Conservation (phyloP, 345 rosid species). For the Pelargonium nanum region DNA sequence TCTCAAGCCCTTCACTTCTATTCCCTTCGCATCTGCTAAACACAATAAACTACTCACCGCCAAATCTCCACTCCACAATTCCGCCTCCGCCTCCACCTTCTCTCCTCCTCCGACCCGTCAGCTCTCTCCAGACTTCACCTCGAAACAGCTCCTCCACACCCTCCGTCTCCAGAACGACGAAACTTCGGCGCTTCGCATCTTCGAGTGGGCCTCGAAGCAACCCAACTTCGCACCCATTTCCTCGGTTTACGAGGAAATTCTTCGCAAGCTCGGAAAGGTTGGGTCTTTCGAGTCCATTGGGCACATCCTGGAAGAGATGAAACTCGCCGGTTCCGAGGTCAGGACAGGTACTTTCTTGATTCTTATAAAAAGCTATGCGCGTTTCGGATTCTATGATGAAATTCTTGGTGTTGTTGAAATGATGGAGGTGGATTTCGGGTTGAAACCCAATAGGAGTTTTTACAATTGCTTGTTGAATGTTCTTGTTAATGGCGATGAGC, state of each 20-base stretch:
- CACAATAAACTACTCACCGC: slow-evolving; percentile 18
- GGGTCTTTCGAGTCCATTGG: slow-evolving; percentile 66
- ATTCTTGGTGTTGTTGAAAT: slow-evolving; percentile 34
- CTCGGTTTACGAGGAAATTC: slow-evolving; percentile 53
- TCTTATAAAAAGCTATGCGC: slow-evolving; percentile 49
- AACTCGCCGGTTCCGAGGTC: slow-evolving; percentile 34
- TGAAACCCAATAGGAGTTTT: slow-evolving; percentile 43
- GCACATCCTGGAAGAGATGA: slow-evolving; percentile 43
- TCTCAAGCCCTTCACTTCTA: slow-evolving; percentile 39
- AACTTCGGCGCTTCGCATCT: slow-evolving; percentile 55
- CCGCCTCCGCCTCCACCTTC: slow-evolving; percentile 15
- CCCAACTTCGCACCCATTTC: slow-evolving; percentile 52
- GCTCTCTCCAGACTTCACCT: slow-evolving; percentile 44
- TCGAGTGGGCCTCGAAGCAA: slow-evolving; percentile 58
- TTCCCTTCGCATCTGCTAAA: slow-evolving; percentile 14
- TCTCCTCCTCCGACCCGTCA: slow-evolving; percentile 14
- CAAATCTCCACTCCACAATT: slow-evolving; percentile 21
- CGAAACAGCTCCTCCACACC: slow-evolving; percentile 59
- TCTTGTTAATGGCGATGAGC: slow-evolving; percentile 65
- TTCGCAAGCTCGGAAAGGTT: slow-evolving; percentile 48
- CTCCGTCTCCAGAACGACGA: slow-evolving; percentile 65
- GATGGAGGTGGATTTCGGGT: slow-evolving; percentile 53
- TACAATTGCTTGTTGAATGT: slow-evolving; percentile 67
- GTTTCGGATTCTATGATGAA: slow-evolving; percentile 48
- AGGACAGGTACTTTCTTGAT: slow-evolving; percentile 37